phyloP scores from a whole-genome alignment of 345 rosid species.

The Excoecaria cochinchinensis region DNA sequence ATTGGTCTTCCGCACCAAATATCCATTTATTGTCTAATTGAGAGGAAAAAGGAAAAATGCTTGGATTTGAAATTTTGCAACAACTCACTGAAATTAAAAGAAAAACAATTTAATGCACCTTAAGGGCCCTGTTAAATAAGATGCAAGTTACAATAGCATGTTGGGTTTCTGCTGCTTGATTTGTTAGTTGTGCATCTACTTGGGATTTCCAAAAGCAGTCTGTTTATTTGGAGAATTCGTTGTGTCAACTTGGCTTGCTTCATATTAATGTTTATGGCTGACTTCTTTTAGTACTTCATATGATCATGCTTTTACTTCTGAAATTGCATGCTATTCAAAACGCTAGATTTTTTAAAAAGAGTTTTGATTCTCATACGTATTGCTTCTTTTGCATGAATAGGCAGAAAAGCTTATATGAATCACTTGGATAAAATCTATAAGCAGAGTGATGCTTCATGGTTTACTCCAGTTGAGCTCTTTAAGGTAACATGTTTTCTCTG shows the following conservation, averaged over 20 bases:
- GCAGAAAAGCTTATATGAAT: constrained; percentile 81
- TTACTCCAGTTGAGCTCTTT: constrained; percentile 97
- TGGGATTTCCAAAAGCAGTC: neutral
- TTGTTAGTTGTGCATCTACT: neutral
- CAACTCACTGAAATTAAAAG: neutral
- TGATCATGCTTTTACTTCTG: constrained; percentile 5
- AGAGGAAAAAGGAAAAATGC: neutral
- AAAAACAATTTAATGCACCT: neutral
- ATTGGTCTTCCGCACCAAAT: neutral
- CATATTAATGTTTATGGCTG: neutral
- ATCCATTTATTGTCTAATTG: neutral
- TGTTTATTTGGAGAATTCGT: neutral
- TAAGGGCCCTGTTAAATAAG: neutral
- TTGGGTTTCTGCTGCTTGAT: neutral
- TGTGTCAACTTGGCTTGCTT: neutral
- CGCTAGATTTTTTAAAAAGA: neutral
- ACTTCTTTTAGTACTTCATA: neutral
- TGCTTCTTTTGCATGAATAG: constrained; percentile 31
- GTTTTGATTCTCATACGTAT: neutral
- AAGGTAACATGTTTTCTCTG: constrained; percentile 50
- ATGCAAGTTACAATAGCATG: neutral
- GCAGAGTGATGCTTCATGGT: constrained; percentile 93
- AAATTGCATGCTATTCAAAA: neutral
- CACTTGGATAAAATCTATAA: constrained; percentile 80
- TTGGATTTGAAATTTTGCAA: neutral